Evolutionary conservation across 257 asterid genomes (phyloP).

Genomic region (Petunia axillaris): DNA sequence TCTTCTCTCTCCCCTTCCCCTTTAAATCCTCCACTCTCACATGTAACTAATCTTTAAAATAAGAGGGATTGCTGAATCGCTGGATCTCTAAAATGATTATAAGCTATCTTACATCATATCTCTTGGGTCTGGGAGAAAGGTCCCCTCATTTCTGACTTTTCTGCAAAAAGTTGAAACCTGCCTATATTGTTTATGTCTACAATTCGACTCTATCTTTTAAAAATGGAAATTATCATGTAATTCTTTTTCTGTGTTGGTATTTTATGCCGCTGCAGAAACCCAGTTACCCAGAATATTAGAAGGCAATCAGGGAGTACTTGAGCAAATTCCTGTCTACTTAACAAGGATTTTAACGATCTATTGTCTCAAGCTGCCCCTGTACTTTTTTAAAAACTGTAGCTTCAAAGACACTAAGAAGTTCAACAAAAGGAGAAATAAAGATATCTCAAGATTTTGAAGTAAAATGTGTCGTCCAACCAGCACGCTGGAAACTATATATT

Average conservation of each 20-base stretch:
- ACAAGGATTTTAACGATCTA: background rate
- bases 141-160: background rate
- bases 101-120: background rate
- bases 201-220: slow-evolving; percentile 12
- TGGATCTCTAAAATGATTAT: background rate
- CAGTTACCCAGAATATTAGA: background rate
- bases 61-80: background rate
- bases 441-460: background rate
- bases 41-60: background rate
- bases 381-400: background rate
- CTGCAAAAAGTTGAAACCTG: background rate
- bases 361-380: slow-evolving; percentile 3
- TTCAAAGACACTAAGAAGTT: background rate
- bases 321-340: background rate
- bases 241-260: slow-evolving; percentile 9
- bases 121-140: background rate
- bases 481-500: background rate
- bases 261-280: background rate
- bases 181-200: background rate
- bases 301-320: background rate
- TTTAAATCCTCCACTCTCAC: background rate
- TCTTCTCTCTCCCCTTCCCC: slow-evolving; percentile 5
- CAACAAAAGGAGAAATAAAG: background rate
- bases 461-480: background rate
- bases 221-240: background rate